Evolutionary conservation across 345 rosid genomes (phyloP).

Genomic region (Eutrema yunnanense): DNA sequence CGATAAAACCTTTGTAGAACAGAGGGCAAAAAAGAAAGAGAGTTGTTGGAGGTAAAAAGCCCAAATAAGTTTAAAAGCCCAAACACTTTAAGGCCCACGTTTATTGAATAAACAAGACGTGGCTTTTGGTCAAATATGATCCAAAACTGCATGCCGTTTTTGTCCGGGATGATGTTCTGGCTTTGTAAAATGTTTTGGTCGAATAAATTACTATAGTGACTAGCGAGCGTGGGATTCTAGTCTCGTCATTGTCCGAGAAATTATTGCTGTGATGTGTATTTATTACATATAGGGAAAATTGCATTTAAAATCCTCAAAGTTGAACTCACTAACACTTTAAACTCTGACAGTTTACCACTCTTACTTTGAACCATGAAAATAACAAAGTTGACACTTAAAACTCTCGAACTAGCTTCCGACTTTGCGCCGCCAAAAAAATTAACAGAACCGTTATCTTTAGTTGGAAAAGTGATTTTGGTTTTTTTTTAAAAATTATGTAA

Average conservation of each 20-base stretch:
- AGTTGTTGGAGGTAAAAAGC: not conserved
- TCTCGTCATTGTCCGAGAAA: not conserved
- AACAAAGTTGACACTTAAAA: no score
- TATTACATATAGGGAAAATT: no score
- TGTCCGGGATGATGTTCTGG: not conserved
- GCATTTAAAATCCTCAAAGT: no score
- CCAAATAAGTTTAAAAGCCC: not conserved
- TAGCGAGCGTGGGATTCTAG: not conserved
- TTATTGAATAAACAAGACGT: not conserved
- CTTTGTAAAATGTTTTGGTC: not conserved
- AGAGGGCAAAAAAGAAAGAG: not conserved
- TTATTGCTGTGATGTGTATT: no score
- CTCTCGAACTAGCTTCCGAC: no score
- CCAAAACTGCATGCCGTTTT: not conserved
- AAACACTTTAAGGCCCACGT: not conserved
- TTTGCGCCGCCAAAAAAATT: no score
- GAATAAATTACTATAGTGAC: not conserved
- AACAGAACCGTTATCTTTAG: no score
- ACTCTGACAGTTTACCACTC: no score
- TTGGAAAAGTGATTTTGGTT: no score
- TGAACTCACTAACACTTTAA: no score
- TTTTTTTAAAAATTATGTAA: no score
- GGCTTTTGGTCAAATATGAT: not conserved
- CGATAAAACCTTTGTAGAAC: not conserved
- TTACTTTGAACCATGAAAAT: no score